A percentile compares a stretch with the other conserved stretches of the same genome.
phyloP scores from a whole-genome alignment of 1,139 yeast species.

The Yamadazyma diospyri region DNA sequence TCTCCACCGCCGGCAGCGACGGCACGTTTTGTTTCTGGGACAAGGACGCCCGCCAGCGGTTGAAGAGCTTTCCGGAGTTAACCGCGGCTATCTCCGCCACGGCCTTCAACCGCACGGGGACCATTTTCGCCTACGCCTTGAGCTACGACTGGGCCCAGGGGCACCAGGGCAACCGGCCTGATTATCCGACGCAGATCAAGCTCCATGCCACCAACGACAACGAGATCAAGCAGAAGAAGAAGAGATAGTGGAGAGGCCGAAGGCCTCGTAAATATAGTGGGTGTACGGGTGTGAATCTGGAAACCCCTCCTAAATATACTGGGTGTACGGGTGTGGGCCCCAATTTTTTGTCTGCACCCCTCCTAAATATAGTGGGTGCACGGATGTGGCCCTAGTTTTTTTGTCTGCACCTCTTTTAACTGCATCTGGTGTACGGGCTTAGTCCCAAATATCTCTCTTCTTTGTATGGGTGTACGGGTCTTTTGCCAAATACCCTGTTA shows the following conservation, averaged over 20 bases:
- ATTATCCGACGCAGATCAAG: constrained; percentile 71
- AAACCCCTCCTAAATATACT: no score
- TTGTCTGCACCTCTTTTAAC: no score
- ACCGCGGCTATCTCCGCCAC: constrained; percentile 75
- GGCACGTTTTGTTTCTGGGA: constrained; percentile 97
- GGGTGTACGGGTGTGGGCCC: no score
- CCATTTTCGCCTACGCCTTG: constrained; percentile 85
- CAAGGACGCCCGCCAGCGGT: constrained; percentile 84
- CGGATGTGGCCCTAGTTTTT: no score
- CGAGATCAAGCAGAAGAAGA: constrained; percentile 79
- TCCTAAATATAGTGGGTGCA: no score
- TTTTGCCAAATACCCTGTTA: no score
- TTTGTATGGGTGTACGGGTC: no score
- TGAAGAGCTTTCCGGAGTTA: constrained; percentile 73
- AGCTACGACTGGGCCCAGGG: constrained; percentile 98
- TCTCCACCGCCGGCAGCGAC: constrained; percentile 92
- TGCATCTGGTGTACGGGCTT: no score
- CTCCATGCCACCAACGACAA: constrained; percentile 83
- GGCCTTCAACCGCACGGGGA: constrained; percentile 79
- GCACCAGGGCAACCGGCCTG: constrained; percentile 69
- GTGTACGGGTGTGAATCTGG: no score
- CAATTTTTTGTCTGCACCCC: no score
- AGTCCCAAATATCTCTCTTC: no score
- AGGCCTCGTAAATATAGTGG: no score
- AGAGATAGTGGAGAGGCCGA: constrained; percentile 38